These are phyloP conservation scores for Aspergillus melleus DNA, from an alignment of 2,329 filamentous ascomycete genomes.

Conservation along the genomic window DNA sequence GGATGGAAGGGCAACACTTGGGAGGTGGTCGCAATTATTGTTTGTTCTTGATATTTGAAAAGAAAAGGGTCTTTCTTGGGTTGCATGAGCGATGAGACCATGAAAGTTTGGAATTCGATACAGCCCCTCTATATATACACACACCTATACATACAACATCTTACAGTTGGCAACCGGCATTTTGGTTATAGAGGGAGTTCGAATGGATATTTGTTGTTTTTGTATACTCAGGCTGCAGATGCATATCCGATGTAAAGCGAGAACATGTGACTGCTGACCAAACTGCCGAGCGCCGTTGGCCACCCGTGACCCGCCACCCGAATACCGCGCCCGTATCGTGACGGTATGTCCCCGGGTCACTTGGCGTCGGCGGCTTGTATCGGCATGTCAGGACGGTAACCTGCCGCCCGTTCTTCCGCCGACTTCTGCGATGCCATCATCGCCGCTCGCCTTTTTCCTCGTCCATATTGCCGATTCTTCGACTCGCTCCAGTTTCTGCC, in stretches of 20 bases:
- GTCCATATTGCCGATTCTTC: constrained; percentile 3
- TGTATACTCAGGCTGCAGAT: too few species aligned
- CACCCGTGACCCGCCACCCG: constrained; percentile 17
- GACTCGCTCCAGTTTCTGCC: background rate
- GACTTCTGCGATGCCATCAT: constrained; percentile 20
- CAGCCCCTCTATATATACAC: background rate
- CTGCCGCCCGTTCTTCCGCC: constrained; percentile 17
- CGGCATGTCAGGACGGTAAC: constrained; percentile 33
- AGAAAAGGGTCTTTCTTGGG: constrained; percentile 14
- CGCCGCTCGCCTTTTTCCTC: background rate
- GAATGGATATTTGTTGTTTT: too few species aligned
- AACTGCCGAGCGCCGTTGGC: constrained; percentile 11
- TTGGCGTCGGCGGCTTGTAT: constrained; percentile 28
- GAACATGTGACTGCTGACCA: constrained; percentile 5
- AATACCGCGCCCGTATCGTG: constrained; percentile 18
- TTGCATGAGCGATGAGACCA: constrained; percentile 24
- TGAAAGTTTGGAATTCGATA: constrained; percentile 14
- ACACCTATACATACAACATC: constrained; percentile 4
- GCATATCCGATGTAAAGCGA: background rate
- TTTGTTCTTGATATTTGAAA: background rate
- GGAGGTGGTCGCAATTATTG: constrained; percentile 7
- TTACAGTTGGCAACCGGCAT: background rate
- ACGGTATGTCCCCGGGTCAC: constrained; percentile 15
- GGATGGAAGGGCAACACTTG: constrained; percentile 1
- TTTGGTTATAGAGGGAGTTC: too few species aligned